Conservation (phyloP, 164 flowering plant genomes). For the Dillenia turbinata region DNA sequence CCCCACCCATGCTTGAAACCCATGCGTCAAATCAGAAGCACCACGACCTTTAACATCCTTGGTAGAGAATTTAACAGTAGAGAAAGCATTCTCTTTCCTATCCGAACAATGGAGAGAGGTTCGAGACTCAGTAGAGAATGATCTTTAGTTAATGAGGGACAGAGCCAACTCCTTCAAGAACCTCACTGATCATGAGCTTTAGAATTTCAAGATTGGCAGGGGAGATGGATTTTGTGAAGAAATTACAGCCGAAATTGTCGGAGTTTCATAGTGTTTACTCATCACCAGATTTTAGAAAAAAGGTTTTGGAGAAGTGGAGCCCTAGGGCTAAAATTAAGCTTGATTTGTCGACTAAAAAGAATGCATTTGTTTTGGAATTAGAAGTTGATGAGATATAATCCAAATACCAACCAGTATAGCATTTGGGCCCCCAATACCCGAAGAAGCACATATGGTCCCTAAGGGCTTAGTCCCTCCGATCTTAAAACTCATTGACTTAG, state of each 20-base stretch:
- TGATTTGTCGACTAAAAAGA: constrained; percentile 50
- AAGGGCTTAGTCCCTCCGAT: too few relatives aligned
- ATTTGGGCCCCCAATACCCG: too few relatives aligned
- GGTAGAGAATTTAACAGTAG: constrained; percentile 10
- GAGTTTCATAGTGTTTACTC: constrained; percentile 61
- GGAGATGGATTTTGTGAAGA: constrained; percentile 64
- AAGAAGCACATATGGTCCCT: too few relatives aligned
- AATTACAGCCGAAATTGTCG: constrained; percentile 48
- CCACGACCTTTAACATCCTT: too few relatives aligned
- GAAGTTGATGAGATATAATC: too few relatives aligned
- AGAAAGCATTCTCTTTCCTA: constrained; percentile 51
- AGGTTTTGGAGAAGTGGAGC: constrained; percentile 50
- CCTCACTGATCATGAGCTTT: constrained; percentile 58
- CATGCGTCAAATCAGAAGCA: too few relatives aligned
- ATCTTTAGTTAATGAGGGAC: constrained; percentile 47
- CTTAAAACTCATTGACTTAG: too few relatives aligned
- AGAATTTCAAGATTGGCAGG: constrained; percentile 41
- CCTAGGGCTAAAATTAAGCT: constrained; percentile 45
- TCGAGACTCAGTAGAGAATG: constrained; percentile 55
- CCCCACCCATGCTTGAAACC: too few relatives aligned
- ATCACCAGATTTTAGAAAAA: constrained; percentile 55
- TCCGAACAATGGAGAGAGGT: constrained; percentile 59
- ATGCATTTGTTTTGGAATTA: constrained; percentile 51
- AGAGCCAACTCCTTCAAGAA: constrained; percentile 59
- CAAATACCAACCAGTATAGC: too few relatives aligned